phyloP scores from a whole-genome alignment of 768 basidiomycete genomes.

The Suillus alpinus region DNA sequence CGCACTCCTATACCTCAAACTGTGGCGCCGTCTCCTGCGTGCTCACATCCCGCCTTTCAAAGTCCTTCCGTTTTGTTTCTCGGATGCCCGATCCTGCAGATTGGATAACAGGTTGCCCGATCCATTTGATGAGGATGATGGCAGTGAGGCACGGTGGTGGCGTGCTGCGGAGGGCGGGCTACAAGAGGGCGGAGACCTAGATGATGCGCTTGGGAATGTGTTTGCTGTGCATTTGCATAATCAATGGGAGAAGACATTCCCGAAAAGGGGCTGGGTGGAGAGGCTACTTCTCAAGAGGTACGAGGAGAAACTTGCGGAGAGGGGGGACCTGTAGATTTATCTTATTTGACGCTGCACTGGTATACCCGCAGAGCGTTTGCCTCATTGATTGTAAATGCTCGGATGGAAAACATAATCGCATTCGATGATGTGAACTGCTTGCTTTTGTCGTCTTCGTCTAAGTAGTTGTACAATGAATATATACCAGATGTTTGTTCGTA shows the following conservation, averaged over 20 bases:
- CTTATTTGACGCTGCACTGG: not conserved
- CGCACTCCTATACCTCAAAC: slow-evolving; percentile 83
- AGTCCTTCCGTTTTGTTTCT: slow-evolving; percentile 93
- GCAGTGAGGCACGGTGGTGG: slow-evolving; percentile 4
- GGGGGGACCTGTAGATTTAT: not conserved
- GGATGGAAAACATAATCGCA: too few species aligned
- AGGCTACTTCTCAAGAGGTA: slow-evolving; percentile 67
- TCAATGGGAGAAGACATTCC: slow-evolving; percentile 88
- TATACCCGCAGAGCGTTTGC: not conserved
- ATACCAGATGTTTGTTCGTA: not conserved
- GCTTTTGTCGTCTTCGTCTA: too few species aligned
- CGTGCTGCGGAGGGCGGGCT: slow-evolving; percentile 32
- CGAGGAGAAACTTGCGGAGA: slow-evolving; percentile 31
- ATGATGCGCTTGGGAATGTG: slow-evolving; percentile 60
- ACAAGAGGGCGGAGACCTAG: slow-evolving; percentile 62
- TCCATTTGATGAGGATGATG: slow-evolving; percentile 52
- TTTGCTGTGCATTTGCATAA: slow-evolving; percentile 94
- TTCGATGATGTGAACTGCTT: too few species aligned
- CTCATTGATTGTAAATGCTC: not conserved
- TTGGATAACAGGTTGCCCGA: slow-evolving; percentile 92
- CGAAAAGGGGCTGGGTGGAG: slow-evolving; percentile 82
- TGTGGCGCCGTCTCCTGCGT: slow-evolving; percentile 81
- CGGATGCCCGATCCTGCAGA: slow-evolving; percentile 88
- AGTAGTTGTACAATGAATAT: not conserved
- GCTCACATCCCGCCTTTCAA: slow-evolving; percentile 79